Evolutionary conservation across 177 flowering plant species (phyloP).

Genomic region (Vitis hybrid): DNA sequence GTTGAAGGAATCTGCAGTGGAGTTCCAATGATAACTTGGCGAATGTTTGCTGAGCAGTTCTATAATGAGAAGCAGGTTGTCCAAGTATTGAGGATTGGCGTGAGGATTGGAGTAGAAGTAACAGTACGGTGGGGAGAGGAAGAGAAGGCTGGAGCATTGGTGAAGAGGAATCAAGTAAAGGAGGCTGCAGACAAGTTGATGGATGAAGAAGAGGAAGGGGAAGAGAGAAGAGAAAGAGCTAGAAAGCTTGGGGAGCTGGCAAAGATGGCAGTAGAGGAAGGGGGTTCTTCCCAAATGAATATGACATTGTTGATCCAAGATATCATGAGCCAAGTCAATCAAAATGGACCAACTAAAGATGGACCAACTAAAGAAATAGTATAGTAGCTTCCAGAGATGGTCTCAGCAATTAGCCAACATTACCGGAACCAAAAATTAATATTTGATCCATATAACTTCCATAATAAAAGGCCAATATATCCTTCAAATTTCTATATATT

Average conservation of each 20-base stretch:
- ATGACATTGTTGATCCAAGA: conserved; percentile 16
- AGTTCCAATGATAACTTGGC: conserved; percentile 13
- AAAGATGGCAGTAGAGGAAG: conserved; percentile 13
- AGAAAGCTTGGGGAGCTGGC: conserved; percentile 13
- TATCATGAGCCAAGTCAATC: conserved; percentile 4
- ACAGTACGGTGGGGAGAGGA: not conserved
- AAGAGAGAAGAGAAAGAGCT: conserved; percentile 22
- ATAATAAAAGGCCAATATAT: no score
- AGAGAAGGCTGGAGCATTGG: conserved; percentile 5
- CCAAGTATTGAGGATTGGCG: conserved; percentile 5
- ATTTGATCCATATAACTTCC: no score
- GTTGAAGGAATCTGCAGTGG: conserved; percentile 3
- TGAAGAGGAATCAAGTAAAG: conserved; percentile 6
- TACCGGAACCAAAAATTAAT: no score
- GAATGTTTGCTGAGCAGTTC: conserved; percentile 8
- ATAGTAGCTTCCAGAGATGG: no score
- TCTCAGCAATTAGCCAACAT: no score
- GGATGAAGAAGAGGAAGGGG: conserved; percentile 7
- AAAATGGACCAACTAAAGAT: no score
- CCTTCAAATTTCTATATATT: no score
- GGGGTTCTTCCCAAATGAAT: conserved; percentile 24
- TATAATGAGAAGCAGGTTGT: conserved; percentile 4
- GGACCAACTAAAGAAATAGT: no score
- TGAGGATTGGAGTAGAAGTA: conserved; percentile 3
- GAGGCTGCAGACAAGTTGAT: conserved; percentile 4